Conservation (phyloP, 2,329 filamentous ascomycete genomes). For the Fusarium virguliforme region DNA sequence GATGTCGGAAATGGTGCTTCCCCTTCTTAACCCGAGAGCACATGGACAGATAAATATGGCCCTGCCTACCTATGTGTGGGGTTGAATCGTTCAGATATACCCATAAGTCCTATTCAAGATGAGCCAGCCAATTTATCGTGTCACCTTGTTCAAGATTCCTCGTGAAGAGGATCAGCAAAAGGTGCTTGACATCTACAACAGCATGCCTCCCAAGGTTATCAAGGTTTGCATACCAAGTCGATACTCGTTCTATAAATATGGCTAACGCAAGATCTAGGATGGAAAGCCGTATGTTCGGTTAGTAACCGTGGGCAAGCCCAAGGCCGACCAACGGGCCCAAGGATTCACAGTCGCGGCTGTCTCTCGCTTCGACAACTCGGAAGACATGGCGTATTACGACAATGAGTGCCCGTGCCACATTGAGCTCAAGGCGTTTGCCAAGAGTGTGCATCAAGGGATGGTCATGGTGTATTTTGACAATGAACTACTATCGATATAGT, state of each 20-base stretch:
- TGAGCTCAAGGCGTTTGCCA: not conserved
- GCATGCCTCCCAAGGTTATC: not conserved
- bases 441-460: conserved; percentile 7
- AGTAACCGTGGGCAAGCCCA: not conserved
- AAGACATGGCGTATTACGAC: not conserved
- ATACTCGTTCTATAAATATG: not conserved
- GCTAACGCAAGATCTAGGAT: not conserved
- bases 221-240: not conserved
- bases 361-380: not conserved
- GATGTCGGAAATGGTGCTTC: not conserved
- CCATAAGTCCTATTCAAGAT: not conserved
- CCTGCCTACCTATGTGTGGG: not conserved
- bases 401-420: conserved; percentile 3
- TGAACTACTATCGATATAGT: not conserved
- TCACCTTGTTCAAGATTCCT: conserved; percentile 8
- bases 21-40: not conserved
- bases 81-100: fast-evolving
- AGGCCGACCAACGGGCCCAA: not conserved
- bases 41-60: not conserved
- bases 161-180: conserved; percentile 5
- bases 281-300: conserved; percentile 1
- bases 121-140: conserved; percentile 1
- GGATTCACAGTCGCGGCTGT: conserved; percentile 3
- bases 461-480: conserved; percentile 8
- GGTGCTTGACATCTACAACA: not conserved